These are phyloP conservation scores for Irpex sp. DNA, from an alignment of 1,284 basidiomycete genomes.

Conservation along the genomic window DNA sequence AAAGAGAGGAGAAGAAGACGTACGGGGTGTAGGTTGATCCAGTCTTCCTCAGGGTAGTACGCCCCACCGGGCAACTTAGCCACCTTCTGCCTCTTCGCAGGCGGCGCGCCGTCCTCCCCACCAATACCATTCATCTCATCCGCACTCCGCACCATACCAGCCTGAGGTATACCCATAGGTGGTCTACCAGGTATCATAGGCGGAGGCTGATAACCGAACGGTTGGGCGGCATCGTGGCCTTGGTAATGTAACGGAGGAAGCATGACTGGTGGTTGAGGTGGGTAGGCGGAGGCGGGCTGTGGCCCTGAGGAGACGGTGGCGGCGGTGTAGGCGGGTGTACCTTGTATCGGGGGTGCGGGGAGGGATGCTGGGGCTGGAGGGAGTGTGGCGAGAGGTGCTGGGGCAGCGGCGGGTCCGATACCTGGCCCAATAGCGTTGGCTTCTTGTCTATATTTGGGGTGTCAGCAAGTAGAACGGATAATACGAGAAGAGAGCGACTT, in stretches of 20 bases:
- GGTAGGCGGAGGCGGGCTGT: slow-evolving; percentile 70
- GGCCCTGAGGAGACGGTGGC: slow-evolving; percentile 79
- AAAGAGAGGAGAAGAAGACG: slow-evolving; percentile 23
- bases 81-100: slow-evolving; percentile 80
- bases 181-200: slow-evolving; percentile 27
- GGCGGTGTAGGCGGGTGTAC: slow-evolving; percentile 54
- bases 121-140: slow-evolving; percentile 63
- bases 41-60: slow-evolving; percentile 81
- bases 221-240: slow-evolving; percentile 69
- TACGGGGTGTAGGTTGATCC: slow-evolving; percentile 85
- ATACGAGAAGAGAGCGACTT: slow-evolving; percentile 29
- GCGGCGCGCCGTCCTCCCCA: slow-evolving; percentile 53
- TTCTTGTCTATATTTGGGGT: slow-evolving; percentile 51
- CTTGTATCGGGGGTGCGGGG: slow-evolving; percentile 54
- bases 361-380: slow-evolving; percentile 66
- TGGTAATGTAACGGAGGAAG: slow-evolving; percentile 80
- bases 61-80: slow-evolving; percentile 79
- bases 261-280: slow-evolving; percentile 65
- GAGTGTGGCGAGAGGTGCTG: slow-evolving; percentile 53
- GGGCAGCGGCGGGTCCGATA: slow-evolving; percentile 74
- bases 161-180: slow-evolving; percentile 37
- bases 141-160: slow-evolving; percentile 67
- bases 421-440: slow-evolving; percentile 75
- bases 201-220: slow-evolving; percentile 75
- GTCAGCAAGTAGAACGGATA: slow-evolving; percentile 11